Conservation (phyloP, 2,329 filamentous ascomycete genomes). For the Xylariaceae sp. region DNA sequence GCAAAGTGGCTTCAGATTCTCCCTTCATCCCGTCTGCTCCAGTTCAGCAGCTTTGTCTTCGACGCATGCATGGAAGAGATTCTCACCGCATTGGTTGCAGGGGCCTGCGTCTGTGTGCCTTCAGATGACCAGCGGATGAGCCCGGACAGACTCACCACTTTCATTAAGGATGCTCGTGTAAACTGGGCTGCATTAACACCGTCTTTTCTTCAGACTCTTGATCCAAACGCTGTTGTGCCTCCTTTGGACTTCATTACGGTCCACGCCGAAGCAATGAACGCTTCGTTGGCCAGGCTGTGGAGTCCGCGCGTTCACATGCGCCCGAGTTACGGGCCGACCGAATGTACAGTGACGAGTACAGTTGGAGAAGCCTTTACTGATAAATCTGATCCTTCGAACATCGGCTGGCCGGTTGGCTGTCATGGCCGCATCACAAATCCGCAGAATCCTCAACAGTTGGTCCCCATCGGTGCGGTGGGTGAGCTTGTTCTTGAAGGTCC, state of each 20-base stretch:
- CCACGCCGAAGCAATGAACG: constrained; percentile 5
- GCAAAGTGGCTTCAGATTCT: constrained; percentile 1
- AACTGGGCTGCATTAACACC: constrained; percentile 9
- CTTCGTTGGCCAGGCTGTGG: constrained; percentile 2
- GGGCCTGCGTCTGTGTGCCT: constrained; percentile 6
- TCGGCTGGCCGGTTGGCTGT: constrained; percentile 6
- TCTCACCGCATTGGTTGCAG: constrained; percentile 2
- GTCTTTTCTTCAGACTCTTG: constrained; percentile 2
- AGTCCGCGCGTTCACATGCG: constrained; percentile 2
- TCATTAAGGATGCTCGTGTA: constrained; percentile 1
- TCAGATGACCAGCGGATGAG: constrained; percentile 10
- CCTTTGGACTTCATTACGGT: constrained; percentile 3
- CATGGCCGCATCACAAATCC: constrained; percentile 1
- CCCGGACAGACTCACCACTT: neutral
- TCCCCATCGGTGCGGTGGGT: constrained; percentile 4
- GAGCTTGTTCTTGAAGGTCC: constrained; percentile 7
- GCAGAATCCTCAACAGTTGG: neutral
- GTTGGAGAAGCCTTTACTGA: neutral
- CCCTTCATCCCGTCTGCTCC: constrained; percentile 3
- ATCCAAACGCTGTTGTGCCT: constrained; percentile 5
- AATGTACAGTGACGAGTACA: constrained; percentile 7
- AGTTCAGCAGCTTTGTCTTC: constrained; percentile 6
- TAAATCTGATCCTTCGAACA: constrained; percentile 5
- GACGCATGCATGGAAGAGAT: constrained; percentile 8
- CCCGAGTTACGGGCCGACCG: constrained; percentile 8